Percentiles rank a stretch among this genome's conserved stretches.
These are phyloP conservation scores for Sonneratia caseolaris DNA, from an alignment of 345 rosid species.

Conservation along the genomic window DNA sequence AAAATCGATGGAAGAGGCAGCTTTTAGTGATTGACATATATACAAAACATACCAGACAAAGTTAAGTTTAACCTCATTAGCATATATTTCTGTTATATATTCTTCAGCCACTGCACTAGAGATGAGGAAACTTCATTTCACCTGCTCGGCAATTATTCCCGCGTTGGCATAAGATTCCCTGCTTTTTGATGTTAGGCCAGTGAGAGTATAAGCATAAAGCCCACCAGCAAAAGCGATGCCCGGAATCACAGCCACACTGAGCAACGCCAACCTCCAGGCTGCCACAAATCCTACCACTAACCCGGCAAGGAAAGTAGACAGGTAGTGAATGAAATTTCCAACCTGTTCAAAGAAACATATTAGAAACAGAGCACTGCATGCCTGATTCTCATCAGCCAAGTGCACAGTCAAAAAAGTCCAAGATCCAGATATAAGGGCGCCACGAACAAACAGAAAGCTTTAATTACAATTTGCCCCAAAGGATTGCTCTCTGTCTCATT, in stretches of 20 bases:
- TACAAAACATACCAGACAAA: no score
- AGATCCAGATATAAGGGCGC: not conserved
- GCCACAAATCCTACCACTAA: conserved; percentile 97
- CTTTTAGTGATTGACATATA: no score
- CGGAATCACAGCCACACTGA: conserved; percentile 94
- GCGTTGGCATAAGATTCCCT: conserved; percentile 97
- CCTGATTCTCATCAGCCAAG: not conserved
- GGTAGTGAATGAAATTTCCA: conserved; percentile 91
- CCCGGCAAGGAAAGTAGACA: conserved; percentile 97
- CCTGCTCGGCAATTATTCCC: conserved; percentile 97
- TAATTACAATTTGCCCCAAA: not conserved
- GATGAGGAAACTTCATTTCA: conserved; percentile 16
- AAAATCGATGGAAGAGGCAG: no score
- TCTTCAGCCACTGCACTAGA: not conserved
- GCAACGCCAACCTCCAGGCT: conserved; percentile 92
- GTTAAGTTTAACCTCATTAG: no score
- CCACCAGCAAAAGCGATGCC: conserved; percentile 99
- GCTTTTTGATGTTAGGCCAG: conserved; percentile 96
- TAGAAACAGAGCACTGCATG: conserved; percentile 1
- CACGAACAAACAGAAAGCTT: conserved; percentile 10
- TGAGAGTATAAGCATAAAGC: conserved; percentile 89
- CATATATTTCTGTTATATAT: not conserved
- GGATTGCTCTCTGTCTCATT: not conserved
- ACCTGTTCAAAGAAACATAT: conserved; percentile 35
- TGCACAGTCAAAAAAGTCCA: not conserved